Evolutionary conservation across 2,329 filamentous ascomycete genomes (phyloP).

Genomic region (Xylariaceae sp.): DNA sequence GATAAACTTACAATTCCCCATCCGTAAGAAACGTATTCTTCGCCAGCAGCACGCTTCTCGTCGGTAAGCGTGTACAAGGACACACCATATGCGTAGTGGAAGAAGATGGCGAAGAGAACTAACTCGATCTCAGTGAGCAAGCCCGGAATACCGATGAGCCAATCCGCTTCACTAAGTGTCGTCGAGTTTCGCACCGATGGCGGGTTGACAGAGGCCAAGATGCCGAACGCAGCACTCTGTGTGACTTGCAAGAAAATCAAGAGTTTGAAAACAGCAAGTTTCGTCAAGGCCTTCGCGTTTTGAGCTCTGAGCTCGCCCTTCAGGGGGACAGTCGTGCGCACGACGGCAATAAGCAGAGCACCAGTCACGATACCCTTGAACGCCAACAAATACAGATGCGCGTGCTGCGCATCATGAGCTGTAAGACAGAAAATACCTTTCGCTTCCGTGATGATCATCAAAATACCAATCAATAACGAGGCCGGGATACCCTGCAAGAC

Average conservation of each 20-base stretch:
- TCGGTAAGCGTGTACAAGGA: conserved; percentile 17
- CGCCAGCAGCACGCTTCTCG: conserved; percentile 9
- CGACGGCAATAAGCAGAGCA: conserved; percentile 22
- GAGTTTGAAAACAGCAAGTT: conserved; percentile 27
- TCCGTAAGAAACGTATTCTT: conserved; percentile 6
- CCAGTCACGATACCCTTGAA: conserved; percentile 22
- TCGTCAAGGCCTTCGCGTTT: conserved; percentile 21
- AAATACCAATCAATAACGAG: conserved; percentile 39
- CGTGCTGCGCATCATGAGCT: conserved; percentile 25
- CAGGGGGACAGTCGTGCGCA: conserved; percentile 18
- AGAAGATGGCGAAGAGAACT: conserved; percentile 23
- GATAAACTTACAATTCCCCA: conserved; percentile 13
- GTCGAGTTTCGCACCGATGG: conserved; percentile 11
- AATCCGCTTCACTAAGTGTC: conserved; percentile 16
- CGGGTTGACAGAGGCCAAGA: conserved; percentile 13
- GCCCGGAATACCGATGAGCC: conserved; percentile 20
- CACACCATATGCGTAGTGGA: conserved; percentile 23
- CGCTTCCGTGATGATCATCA: conserved; percentile 29
- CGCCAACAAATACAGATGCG: conserved; percentile 31
- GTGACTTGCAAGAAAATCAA: conserved; percentile 24
- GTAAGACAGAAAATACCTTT: conserved; percentile 30
- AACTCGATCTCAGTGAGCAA: conserved; percentile 17
- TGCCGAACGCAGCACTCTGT: conserved; percentile 20
- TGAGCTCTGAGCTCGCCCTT: conserved; percentile 19
- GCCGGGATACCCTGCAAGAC: conserved; percentile 40